Percentiles rank a stretch among this genome's conserved stretches.
These are phyloP conservation scores for Chalciporus sphaerocephalus DNA, from an alignment of 768 basidiomycete genomes.

Conservation along the genomic window DNA sequence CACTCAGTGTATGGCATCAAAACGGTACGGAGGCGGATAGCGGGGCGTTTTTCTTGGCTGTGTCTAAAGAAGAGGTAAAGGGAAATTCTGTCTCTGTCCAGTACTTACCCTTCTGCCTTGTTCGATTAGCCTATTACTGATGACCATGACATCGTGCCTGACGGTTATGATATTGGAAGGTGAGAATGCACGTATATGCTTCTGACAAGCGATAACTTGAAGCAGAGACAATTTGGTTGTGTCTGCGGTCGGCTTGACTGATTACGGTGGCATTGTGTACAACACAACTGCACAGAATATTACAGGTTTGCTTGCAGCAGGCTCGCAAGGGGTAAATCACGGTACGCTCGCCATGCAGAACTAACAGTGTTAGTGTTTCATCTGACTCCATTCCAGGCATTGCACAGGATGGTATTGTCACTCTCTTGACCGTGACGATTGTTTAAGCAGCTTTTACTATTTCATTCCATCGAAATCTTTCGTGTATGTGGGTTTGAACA, in stretches of 20 bases:
- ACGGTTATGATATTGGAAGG: conserved; percentile 51
- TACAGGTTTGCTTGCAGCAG: conserved; percentile 51
- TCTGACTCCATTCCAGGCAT: conserved; percentile 41
- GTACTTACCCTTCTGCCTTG: neutral
- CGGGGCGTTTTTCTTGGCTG: conserved; percentile 53
- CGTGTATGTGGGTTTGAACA: too few relatives aligned
- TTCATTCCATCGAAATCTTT: too few relatives aligned
- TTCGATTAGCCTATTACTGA: conserved; percentile 26
- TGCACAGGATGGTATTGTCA: conserved; percentile 54
- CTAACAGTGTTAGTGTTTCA: neutral
- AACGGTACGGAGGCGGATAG: conserved; percentile 50
- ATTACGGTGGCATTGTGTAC: conserved; percentile 45
- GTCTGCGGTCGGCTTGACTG: conserved; percentile 35
- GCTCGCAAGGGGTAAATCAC: conserved; percentile 49
- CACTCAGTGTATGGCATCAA: conserved; percentile 49
- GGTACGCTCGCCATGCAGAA: conserved; percentile 30
- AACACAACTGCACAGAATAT: conserved; percentile 42
- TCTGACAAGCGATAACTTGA: neutral
- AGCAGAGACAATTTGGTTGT: conserved; percentile 38
- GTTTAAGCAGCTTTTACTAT: conserved; percentile 17
- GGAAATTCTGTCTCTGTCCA: neutral
- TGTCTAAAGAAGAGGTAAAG: conserved; percentile 44
- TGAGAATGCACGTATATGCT: conserved; percentile 21
- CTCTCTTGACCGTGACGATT: conserved; percentile 51
- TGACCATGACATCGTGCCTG: conserved; percentile 39